These are phyloP conservation scores for Cladosporium cucumerinum DNA, from an alignment of 2,329 filamentous ascomycete species.

Conservation along the genomic window DNA sequence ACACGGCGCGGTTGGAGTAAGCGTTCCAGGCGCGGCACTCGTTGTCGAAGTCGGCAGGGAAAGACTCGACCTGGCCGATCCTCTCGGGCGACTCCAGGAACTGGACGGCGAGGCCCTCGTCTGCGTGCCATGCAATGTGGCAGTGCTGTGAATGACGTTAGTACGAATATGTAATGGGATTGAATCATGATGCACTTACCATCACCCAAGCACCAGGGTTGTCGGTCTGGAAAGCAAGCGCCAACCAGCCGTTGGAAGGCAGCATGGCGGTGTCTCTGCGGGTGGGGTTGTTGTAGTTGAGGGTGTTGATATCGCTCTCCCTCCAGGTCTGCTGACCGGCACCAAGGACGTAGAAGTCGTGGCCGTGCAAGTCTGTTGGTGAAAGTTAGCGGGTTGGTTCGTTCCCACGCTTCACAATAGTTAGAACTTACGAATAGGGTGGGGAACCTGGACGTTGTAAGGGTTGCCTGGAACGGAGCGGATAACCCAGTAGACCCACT, in stretches of 20 bases:
- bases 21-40: conserved; percentile 33
- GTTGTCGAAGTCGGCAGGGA: conserved; percentile 26
- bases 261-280: conserved; percentile 42
- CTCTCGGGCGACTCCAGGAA: conserved; percentile 31
- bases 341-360: conserved; percentile 35
- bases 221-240: conserved; percentile 41
- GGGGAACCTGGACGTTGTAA: conserved; percentile 31
- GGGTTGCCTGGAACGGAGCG: conserved; percentile 29
- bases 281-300: conserved; percentile 39
- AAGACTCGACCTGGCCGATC: conserved; percentile 23
- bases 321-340: conserved; percentile 27
- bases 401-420: background rate
- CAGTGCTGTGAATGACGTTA: conserved; percentile 33
- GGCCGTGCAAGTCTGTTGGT: conserved; percentile 26
- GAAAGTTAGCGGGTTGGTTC: background rate
- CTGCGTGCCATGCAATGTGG: conserved; percentile 40
- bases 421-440: conserved; percentile 30
- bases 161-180: background rate
- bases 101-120: conserved; percentile 34
- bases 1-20: conserved; percentile 26
- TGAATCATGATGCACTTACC: conserved; percentile 8
- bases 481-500: conserved; percentile 38
- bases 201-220: conserved; percentile 42
- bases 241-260: conserved; percentile 37
- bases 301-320: conserved; percentile 20